A percentile compares a stretch with the other conserved stretches of the same genome.
Conservation (phyloP, 2,329 filamentous ascomycete species). For the Ascocoryne sarcoides region DNA sequence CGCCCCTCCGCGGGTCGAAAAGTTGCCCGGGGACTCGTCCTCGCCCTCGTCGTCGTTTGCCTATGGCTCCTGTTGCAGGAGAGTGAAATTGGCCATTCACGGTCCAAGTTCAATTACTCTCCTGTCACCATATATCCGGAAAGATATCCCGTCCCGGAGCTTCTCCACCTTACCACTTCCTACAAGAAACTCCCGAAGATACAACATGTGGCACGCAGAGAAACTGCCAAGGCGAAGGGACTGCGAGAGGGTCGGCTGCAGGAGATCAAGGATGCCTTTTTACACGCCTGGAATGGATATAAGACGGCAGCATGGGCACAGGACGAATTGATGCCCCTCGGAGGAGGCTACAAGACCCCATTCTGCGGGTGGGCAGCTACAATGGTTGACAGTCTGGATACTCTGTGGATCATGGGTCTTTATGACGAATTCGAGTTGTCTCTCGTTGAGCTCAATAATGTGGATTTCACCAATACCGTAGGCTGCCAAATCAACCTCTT, state of each 20-base stretch:
- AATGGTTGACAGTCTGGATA: slow-evolving; percentile 73
- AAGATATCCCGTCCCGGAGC: slow-evolving; percentile 10
- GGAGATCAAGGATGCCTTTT: slow-evolving; percentile 18
- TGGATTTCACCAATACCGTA: slow-evolving; percentile 33
- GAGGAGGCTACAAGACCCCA: slow-evolving; percentile 58
- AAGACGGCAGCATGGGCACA: slow-evolving; percentile 70
- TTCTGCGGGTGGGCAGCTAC: slow-evolving; percentile 94
- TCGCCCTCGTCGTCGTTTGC: background rate
- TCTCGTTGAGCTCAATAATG: slow-evolving; percentile 55
- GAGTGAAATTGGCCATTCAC: slow-evolving; percentile 2
- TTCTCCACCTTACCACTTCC: slow-evolving; percentile 15
- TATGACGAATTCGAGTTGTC: slow-evolving; percentile 71
- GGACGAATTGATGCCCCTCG: slow-evolving; percentile 75
- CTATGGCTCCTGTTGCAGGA: background rate
- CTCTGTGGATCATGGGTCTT: slow-evolving; percentile 78
- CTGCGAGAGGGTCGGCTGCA: slow-evolving; percentile 12
- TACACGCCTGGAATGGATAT: slow-evolving; percentile 69
- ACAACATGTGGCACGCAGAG: slow-evolving; percentile 14
- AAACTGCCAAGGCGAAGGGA: slow-evolving; percentile 10
- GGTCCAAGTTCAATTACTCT: slow-evolving; percentile 14
- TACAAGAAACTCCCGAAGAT: slow-evolving; percentile 19
- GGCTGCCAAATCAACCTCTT: slow-evolving; percentile 30
- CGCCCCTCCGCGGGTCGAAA: background rate
- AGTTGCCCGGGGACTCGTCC: background rate
- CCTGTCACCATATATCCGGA: slow-evolving; percentile 19